Evolutionary conservation across 345 rosid genomes (phyloP).

Genomic region (Viola odorata): DNA sequence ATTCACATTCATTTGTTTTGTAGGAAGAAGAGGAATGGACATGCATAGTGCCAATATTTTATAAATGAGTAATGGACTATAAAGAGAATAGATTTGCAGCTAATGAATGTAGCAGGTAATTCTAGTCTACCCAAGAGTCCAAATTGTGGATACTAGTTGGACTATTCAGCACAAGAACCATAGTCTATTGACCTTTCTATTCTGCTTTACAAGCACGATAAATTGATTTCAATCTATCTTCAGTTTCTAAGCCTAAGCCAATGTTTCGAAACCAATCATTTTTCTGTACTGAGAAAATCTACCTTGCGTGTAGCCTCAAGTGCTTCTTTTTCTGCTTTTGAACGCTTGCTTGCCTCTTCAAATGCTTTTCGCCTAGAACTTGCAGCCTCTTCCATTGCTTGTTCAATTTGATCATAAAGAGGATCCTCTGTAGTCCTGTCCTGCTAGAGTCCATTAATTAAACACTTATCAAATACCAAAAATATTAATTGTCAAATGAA

Average conservation of each 20-base stretch:
- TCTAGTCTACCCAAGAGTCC: not conserved
- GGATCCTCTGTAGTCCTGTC: slow-evolving; percentile 46
- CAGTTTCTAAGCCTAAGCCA: not conserved
- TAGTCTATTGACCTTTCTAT: not conserved
- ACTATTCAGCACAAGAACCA: not conserved
- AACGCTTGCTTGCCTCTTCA: slow-evolving; percentile 54
- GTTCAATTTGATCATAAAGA: slow-evolving; percentile 44
- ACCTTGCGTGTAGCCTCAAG: slow-evolving; percentile 69
- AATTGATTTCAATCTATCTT: slow-evolving; percentile 1
- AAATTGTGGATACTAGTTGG: not conserved
- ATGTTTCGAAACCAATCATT: not conserved
- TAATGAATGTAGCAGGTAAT: no score
- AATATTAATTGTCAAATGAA: slow-evolving; percentile 7
- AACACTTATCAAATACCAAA: slow-evolving; percentile 3
- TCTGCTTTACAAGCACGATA: not conserved
- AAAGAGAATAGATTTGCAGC: no score
- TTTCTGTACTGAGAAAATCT: slow-evolving; percentile 6
- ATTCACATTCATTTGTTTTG: no score
- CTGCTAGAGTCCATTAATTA: slow-evolving; percentile 41
- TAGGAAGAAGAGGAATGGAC: no score
- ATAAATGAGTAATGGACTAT: no score
- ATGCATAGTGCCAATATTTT: no score
- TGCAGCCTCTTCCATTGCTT: slow-evolving; percentile 51
- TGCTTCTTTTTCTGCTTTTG: slow-evolving; percentile 64
- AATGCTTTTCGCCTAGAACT: slow-evolving; percentile 54